These are phyloP conservation scores for Pestalotiopsis sp. DNA, from an alignment of 2,329 filamentous ascomycete species.

Conservation along the genomic window DNA sequence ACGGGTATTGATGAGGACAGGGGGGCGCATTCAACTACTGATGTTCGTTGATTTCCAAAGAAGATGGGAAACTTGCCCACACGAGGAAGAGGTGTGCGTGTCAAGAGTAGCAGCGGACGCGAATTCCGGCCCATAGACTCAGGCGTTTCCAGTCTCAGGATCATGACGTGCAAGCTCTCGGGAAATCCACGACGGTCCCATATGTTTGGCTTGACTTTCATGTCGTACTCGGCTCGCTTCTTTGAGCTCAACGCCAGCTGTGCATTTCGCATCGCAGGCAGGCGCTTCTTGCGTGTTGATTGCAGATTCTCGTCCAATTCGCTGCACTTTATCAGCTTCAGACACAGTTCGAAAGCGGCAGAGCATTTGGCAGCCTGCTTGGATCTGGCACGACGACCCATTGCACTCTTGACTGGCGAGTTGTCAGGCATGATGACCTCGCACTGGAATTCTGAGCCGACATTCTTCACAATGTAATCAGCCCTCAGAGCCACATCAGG, in stretches of 20 bases:
- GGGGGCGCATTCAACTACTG: conserved; percentile 55
- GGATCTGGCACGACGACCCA: conserved; percentile 65
- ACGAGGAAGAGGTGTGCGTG: conserved; percentile 64
- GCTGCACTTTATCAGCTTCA: conserved; percentile 66
- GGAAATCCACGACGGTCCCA: conserved; percentile 64
- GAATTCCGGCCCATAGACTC: conserved; percentile 60
- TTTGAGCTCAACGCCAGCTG: conserved; percentile 80
- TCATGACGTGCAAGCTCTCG: conserved; percentile 59
- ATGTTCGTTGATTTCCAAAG: conserved; percentile 65
- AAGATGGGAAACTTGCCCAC: conserved; percentile 74
- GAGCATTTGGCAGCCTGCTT: conserved; percentile 86
- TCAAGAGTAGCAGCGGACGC: conserved; percentile 71
- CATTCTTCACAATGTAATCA: conserved; percentile 64
- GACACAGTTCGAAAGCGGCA: conserved; percentile 83
- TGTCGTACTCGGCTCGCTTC: conserved; percentile 72
- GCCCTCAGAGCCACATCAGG: conserved; percentile 38
- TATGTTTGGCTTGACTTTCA: conserved; percentile 76
- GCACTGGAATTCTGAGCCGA: conserved; percentile 67
- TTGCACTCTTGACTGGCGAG: conserved; percentile 70
- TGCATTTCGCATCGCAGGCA: conserved; percentile 87
- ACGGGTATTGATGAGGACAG: conserved; percentile 48
- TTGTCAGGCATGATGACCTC: conserved; percentile 78
- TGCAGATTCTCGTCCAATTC: conserved; percentile 76
- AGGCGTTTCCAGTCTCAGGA: conserved; percentile 62
- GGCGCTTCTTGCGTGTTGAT: conserved; percentile 70